Percentiles rank a stretch among this genome's conserved stretches.
Conservation (phyloP, 31 red algal species). For the Porphyra umbilicalis region DNA sequence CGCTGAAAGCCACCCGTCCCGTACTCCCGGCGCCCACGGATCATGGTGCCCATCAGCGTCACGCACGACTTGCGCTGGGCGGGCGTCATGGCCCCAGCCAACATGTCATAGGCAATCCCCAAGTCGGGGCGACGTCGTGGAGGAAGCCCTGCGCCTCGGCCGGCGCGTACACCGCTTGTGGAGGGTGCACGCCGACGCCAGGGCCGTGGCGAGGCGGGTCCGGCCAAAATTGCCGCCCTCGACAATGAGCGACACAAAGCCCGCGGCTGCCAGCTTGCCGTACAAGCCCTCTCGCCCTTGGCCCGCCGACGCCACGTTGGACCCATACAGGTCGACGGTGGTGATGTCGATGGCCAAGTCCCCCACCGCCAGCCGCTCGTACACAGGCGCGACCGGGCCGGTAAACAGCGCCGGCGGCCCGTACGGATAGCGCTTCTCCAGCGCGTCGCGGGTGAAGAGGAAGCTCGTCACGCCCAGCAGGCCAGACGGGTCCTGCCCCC, state of each 20-base stretch:
- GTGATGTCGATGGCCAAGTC: not conserved
- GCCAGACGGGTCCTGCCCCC: not conserved
- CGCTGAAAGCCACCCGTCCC: not conserved
- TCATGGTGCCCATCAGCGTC: conserved; percentile 5
- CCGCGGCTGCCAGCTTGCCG: conserved; percentile 3
- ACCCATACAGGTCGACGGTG: not conserved
- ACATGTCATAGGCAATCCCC: not conserved
- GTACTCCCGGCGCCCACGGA: not conserved
- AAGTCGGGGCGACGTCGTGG: conserved; percentile 3
- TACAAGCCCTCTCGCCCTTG: not conserved
- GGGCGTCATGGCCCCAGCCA: not conserved
- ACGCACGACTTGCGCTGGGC: not conserved
- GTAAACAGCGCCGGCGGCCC: not conserved
- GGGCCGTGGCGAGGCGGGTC: not conserved
- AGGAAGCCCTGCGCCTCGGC: not conserved
- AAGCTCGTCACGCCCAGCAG: not conserved
- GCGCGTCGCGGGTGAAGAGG: not conserved
- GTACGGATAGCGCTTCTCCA: not conserved
- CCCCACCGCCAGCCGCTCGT: not conserved
- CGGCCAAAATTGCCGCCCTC: not conserved
- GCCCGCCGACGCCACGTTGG: conserved; percentile 1
- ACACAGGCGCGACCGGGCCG: not conserved
- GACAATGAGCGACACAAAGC: conserved; percentile 3
- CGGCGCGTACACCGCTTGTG: not conserved
- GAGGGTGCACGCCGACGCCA: not conserved